phyloP scores from a whole-genome alignment of 1,139 yeast species.

The Yamadazyma membranifaciens region DNA sequence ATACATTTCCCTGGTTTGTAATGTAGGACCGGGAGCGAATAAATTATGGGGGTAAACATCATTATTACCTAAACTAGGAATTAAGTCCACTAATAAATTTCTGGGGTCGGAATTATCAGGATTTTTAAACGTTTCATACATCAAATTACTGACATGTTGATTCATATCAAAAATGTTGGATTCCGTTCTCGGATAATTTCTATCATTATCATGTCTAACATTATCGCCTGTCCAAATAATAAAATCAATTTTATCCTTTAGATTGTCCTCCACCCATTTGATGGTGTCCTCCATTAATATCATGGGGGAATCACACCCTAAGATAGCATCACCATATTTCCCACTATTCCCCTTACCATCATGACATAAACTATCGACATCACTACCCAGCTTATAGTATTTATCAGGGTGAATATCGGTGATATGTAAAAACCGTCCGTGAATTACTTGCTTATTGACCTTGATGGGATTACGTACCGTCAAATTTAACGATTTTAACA shows the following conservation, averaged over 20 bases:
- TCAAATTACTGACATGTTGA: conserved; percentile 51
- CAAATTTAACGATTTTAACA: conserved; percentile 18
- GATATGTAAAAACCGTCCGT: conserved; percentile 79
- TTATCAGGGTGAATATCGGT: conserved; percentile 88
- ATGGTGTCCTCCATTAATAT: conserved; percentile 61
- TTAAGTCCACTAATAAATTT: conserved; percentile 46
- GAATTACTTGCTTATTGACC: conserved; percentile 33
- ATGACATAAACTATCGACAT: conserved; percentile 58
- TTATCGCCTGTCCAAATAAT: conserved; percentile 92
- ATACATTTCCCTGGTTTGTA: conserved; percentile 75
- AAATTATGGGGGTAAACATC: conserved; percentile 88
- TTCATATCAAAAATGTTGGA: conserved; percentile 68
- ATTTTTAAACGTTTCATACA: conserved; percentile 50
- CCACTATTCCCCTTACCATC: conserved; percentile 53
- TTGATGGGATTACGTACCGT: conserved; percentile 33
- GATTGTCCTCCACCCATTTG: conserved; percentile 60
- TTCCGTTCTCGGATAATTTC: conserved; percentile 70
- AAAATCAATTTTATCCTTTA: conserved; percentile 76
- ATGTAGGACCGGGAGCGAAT: conserved; percentile 80
- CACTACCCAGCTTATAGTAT: conserved; percentile 54
- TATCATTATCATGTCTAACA: conserved; percentile 80
- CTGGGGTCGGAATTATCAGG: conserved; percentile 42
- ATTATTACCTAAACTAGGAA: conserved; percentile 80
- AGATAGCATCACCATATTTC: conserved; percentile 70
- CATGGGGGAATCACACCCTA: conserved; percentile 73